A percentile compares a stretch with the other conserved stretches of the same genome.
phyloP scores from a whole-genome alignment of 176 grass and related monocot species.

The Saccharum spontaneum region DNA sequence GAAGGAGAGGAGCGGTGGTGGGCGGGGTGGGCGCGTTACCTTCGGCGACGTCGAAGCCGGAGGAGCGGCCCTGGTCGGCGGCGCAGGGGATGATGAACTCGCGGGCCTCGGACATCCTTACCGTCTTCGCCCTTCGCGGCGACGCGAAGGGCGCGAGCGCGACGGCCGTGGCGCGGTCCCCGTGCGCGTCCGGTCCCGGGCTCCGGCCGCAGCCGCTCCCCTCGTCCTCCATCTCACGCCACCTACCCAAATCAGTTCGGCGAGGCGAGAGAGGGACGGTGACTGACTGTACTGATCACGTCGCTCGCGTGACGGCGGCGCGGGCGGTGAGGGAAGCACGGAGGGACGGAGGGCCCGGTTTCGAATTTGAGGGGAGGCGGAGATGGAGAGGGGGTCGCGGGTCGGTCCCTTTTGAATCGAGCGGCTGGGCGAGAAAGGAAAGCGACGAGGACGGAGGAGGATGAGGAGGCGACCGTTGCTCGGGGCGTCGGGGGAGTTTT shows the following conservation, averaged over 20 bases:
- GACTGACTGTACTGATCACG: not conserved
- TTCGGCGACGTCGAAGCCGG: not conserved
- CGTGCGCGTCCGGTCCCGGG: too few relatives aligned
- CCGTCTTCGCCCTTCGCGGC: constrained; percentile 38
- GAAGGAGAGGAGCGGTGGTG: not conserved
- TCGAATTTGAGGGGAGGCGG: not conserved
- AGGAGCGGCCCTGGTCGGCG: not conserved
- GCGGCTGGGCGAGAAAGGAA: not conserved
- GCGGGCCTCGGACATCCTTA: constrained; percentile 41
- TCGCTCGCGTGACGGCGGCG: not conserved
- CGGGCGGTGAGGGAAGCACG: not conserved
- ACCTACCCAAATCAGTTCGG: too few relatives aligned
- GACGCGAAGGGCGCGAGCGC: not conserved
- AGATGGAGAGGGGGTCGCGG: too few relatives aligned
- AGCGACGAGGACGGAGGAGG: not conserved
- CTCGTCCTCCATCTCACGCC: not conserved
- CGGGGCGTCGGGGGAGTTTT: not conserved
- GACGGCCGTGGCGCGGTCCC: not conserved
- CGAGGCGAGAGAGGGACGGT: not conserved
- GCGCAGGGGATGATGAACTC: constrained; percentile 27
- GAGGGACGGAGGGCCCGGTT: not conserved
- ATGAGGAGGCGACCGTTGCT: constrained; percentile 16
- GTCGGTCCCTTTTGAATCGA: too few relatives aligned
- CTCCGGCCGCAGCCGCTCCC: not conserved
- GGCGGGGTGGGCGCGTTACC: constrained; percentile 25